These are phyloP conservation scores for Trichomonas vaginalis DNA, from an alignment of 208 protist species.

Conservation along the genomic window DNA sequence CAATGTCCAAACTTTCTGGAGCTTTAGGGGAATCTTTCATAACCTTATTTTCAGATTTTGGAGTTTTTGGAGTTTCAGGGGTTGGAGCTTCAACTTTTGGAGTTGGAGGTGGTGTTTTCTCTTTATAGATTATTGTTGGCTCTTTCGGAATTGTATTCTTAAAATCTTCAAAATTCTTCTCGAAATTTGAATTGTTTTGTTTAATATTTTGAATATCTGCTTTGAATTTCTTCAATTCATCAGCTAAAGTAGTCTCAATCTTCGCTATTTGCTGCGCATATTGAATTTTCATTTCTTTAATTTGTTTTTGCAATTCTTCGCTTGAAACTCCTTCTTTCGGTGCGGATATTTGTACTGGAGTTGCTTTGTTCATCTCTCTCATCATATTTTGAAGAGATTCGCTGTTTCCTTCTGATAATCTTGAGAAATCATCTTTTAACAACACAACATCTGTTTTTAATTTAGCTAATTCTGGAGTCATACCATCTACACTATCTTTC, in stretches of 20 bases:
- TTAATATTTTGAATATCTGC: background rate
- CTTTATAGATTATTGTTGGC: background rate
- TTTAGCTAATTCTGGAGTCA: background rate
- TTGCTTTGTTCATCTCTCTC: background rate
- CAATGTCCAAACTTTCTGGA: background rate
- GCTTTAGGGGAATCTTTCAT: background rate
- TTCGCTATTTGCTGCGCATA: background rate
- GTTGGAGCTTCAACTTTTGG: background rate
- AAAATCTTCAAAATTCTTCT: background rate
- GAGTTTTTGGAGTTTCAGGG: background rate
- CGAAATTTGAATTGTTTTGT: background rate
- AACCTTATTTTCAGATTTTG: background rate
- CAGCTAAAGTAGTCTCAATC: background rate
- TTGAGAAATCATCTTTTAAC: background rate
- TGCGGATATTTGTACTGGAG: background rate
- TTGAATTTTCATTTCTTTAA: background rate
- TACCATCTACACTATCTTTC: no score
- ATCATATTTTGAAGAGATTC: background rate
- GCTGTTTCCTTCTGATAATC: background rate
- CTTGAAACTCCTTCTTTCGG: background rate
- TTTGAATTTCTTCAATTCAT: background rate
- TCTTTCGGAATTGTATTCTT: background rate
- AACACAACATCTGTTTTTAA: background rate
- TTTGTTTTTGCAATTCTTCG: background rate
- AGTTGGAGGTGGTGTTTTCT: background rate